Evolutionary conservation across 495 filamentous ascomycete species (phyloP).

Genomic region (Pseudoneurospora amorphoporcata): DNA sequence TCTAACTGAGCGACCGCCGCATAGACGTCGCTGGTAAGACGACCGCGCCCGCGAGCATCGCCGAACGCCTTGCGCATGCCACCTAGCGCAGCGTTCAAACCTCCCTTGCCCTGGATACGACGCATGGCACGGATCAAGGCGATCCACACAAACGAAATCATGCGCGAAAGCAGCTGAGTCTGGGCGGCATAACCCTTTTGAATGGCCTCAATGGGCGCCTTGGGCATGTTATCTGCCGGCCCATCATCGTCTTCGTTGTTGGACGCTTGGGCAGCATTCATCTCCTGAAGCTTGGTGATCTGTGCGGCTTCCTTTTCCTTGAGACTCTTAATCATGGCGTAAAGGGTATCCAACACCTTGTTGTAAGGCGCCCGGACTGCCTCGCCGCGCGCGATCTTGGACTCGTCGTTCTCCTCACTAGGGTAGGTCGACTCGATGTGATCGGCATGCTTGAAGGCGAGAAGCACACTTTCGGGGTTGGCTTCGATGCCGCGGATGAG

Average conservation of each 20-base stretch:
- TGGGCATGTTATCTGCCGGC: conserved; percentile 45
- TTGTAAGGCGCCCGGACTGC: conserved; percentile 75
- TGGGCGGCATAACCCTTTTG: conserved; percentile 61
- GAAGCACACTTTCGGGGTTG: conserved; percentile 84
- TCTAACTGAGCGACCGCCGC: conserved; percentile 86
- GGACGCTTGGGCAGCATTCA: conserved; percentile 25
- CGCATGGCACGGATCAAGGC: conserved; percentile 88
- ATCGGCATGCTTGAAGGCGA: conserved; percentile 84
- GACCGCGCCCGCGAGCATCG: conserved; percentile 74
- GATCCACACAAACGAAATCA: conserved; percentile 87
- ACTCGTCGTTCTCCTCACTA: conserved; percentile 60
- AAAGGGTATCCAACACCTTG: conserved; percentile 71
- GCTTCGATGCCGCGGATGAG: conserved; percentile 71
- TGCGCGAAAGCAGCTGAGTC: conserved; percentile 59
- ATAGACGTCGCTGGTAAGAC: conserved; percentile 87
- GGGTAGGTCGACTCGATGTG: conserved; percentile 63
- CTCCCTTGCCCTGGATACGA: conserved; percentile 84
- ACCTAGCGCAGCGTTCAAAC: conserved; percentile 48
- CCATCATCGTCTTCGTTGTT: conserved; percentile 45
- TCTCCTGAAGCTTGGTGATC: conserved; percentile 61
- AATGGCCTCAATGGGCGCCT: conserved; percentile 58
- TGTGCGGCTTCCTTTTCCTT: conserved; percentile 63
- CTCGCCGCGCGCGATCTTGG: conserved; percentile 55
- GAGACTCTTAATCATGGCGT: conserved; percentile 62
- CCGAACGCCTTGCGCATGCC: conserved; percentile 79